Evolutionary conservation across 345 rosid genomes (phyloP).

Genomic region (Brassica nigra): DNA sequence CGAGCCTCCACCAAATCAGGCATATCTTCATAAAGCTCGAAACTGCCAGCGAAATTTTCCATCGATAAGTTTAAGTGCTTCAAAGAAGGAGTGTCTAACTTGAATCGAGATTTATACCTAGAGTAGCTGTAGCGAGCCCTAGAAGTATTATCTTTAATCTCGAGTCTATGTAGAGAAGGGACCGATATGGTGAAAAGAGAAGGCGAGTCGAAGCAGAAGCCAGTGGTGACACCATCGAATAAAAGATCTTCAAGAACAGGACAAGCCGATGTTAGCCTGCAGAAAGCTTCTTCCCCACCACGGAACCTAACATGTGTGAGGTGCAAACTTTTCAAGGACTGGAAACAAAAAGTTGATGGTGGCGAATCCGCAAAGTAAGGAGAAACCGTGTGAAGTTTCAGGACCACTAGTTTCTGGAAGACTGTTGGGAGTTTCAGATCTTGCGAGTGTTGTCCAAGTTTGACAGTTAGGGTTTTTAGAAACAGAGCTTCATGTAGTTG

Average conservation of each 20-base stretch:
- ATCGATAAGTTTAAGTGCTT: neutral
- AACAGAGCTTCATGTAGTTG: neutral
- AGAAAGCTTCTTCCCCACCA: neutral
- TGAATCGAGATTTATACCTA: neutral
- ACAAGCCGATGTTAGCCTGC: neutral
- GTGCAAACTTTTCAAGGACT: neutral
- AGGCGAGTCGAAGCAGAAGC: neutral
- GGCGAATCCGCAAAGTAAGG: neutral
- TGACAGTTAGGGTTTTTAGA: neutral
- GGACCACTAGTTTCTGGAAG: neutral
- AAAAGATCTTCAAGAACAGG: neutral
- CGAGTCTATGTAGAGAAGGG: neutral
- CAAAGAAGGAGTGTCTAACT: neutral
- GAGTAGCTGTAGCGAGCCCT: neutral
- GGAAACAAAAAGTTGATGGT: neutral
- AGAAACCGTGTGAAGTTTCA: neutral
- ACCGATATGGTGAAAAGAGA: neutral
- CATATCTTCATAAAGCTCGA: neutral
- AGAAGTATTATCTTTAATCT: neutral
- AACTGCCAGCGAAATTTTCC: neutral
- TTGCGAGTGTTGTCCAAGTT: neutral
- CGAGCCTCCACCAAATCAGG: neutral
- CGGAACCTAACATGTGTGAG: neutral
- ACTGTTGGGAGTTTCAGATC: neutral
- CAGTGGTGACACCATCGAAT: neutral